Evolutionary conservation across 202 grass and related monocot species (phyloP).

Genomic region (Elaeis oleifera): DNA sequence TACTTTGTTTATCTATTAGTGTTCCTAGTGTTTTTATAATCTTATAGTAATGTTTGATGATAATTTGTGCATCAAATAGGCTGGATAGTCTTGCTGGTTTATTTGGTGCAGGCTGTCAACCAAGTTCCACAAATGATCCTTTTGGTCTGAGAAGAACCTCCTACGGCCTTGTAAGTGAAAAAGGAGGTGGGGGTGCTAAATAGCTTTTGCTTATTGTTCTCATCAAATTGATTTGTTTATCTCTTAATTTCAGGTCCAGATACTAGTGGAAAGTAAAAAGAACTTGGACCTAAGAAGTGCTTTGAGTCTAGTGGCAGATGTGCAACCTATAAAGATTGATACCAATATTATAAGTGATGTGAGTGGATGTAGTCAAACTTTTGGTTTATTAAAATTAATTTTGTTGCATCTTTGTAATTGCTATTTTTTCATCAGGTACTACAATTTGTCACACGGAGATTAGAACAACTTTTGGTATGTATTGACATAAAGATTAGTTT

Average conservation of each 20-base stretch:
- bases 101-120: constrained; percentile 92
- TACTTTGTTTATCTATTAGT: too few species aligned
- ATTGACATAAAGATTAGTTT: neutral
- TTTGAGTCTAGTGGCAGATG: constrained; percentile 51
- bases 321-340: constrained; percentile 62
- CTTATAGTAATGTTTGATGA: neutral
- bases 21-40: too few species aligned
- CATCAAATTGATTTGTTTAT: constrained; percentile 24
- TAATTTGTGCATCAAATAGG: constrained; percentile 31
- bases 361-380: constrained; percentile 9
- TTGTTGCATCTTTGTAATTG: constrained; percentile 23
- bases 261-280: constrained; percentile 90
- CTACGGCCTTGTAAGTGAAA: constrained; percentile 70
- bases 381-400: constrained; percentile 19
- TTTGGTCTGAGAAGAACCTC: constrained; percentile 83
- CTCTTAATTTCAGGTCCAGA: constrained; percentile 61
- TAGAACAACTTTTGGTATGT: constrained; percentile 93
- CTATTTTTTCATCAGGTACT: constrained; percentile 41
- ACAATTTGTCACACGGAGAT: constrained; percentile 80
- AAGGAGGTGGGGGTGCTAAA: neutral
- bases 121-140: constrained; percentile 90
- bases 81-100: constrained; percentile 95
- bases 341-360: constrained; percentile 55
- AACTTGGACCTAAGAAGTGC: constrained; percentile 64
- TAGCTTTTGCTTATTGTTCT: neutral